phyloP scores from a whole-genome alignment of 192 early-diverging fungal species.

The Kickxella alabastrina region DNA sequence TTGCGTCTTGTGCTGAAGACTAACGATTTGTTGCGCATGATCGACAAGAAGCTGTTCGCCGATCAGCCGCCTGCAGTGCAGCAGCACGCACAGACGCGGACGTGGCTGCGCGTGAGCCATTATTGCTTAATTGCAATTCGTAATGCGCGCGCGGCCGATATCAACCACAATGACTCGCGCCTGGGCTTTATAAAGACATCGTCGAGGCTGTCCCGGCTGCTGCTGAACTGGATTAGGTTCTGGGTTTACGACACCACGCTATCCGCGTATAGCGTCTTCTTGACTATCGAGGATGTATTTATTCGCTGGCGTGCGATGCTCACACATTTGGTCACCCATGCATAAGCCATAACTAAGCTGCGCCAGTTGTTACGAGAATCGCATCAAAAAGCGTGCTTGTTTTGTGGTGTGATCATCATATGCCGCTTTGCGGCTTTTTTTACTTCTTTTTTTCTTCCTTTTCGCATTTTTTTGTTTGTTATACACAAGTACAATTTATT shows the following conservation, averaged over 20 bases:
- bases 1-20: conserved; percentile 87
- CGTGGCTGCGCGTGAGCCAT: conserved; percentile 40
- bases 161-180: conserved; percentile 17
- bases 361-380: no score
- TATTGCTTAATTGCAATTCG: conserved; percentile 45
- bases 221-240: conserved; percentile 28
- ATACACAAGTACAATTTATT: no score
- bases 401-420: no score
- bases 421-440: no score
- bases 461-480: no score
- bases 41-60: conserved; percentile 56
- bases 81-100: conserved; percentile 38
- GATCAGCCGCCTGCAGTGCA: conserved; percentile 40
- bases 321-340: no score
- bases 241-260: conserved; percentile 21
- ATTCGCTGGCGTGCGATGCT: conserved; percentile 28
- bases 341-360: no score
- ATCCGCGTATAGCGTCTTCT: conserved; percentile 8
- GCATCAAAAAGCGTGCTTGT: no score
- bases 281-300: conserved; percentile 22
- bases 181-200: conserved; percentile 1
- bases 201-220: conserved; percentile 8
- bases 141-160: conserved; percentile 30
- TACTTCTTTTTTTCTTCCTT: no score
- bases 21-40: conserved; percentile 78